A percentile compares a stretch with the other conserved stretches of the same genome.
Evolutionary conservation across 2,329 filamentous ascomycete species (phyloP).

Genomic region (Zymoseptoria pseudotritici): DNA sequence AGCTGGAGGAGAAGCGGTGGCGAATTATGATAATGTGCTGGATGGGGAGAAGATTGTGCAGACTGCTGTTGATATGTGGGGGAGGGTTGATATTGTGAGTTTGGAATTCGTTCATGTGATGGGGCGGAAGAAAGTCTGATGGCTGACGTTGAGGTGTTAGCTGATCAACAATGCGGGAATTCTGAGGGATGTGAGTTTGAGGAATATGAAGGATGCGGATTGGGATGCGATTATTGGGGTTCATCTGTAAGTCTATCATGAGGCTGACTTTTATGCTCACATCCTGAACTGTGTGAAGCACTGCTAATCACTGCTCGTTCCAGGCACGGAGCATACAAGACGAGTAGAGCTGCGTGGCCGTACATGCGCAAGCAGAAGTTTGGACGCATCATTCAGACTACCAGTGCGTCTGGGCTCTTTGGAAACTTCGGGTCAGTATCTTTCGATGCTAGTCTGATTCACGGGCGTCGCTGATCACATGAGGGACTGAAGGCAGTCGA

Average conservation of each 20-base stretch:
- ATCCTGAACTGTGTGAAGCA: no score
- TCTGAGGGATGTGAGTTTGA: conserved; percentile 86
- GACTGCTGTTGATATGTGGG: conserved; percentile 68
- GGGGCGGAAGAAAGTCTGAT: no score
- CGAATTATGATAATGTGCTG: conserved; percentile 92
- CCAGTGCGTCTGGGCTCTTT: conserved; percentile 91
- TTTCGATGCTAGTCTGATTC: conserved; percentile 90
- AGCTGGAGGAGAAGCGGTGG: conserved; percentile 85
- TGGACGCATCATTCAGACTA: conserved; percentile 89
- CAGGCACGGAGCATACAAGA: conserved; percentile 75
- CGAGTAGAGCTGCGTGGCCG: conserved; percentile 96
- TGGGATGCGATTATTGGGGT: conserved; percentile 92
- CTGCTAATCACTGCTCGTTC: neutral
- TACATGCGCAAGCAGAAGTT: conserved; percentile 99
- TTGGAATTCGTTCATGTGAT: no score
- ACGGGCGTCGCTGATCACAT: conserved; percentile 94
- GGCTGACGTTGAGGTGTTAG: neutral
- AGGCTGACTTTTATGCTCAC: no score
- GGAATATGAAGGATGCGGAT: conserved; percentile 92
- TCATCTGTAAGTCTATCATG: conserved; percentile 50
- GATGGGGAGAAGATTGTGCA: conserved; percentile 89
- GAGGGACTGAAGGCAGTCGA: conserved; percentile 95
- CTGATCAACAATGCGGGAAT: conserved; percentile 92
- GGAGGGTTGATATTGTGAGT: conserved; percentile 74
- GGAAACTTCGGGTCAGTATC: conserved; percentile 98